Evolutionary conservation across 2,329 filamentous ascomycete species (phyloP), one percentile per base, ranked within the genome.

Genomic region (Rhynchosporium agropyri): DNA sequence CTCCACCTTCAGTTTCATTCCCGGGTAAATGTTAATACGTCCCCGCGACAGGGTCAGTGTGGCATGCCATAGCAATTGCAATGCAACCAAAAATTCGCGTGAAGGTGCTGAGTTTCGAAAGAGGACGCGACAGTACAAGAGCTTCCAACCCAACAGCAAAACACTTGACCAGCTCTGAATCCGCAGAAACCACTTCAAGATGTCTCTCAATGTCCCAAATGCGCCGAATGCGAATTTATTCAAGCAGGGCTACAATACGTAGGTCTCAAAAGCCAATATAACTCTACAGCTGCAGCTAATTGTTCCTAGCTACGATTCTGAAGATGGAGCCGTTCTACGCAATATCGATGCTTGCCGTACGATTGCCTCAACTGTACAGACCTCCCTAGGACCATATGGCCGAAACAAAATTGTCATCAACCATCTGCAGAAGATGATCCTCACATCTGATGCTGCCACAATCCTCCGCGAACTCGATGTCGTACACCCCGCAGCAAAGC

Each of bases 361-460:
- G 70, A 98, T 99, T 78, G 88, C 95, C 63, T 91, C 90, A 73
- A 99, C 95, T 58, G 95, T 99, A 56, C 92, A 97, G 82, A 98
- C 95, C 62, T 98, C 95, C 51, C 85, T 99, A 42, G 96, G 95
- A 58, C 95, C 95, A 65, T 97, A 97, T 79, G 95, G 95, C 74
- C 91, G 95, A 79, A 99, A 99, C 84, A 99, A 99, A 83, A 93
- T 99, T 76, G 92, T 99, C 81, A 98, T 99, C 84, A 99, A 99
- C 83, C 96, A 99, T 81, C 84, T 99, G 67, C 92, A 97, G 79
- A 99, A 99, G 84, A 97, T 99, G 95, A 96, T 97, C 73, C 84
- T 99, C 69, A 99, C 96, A 71, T 98, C 93, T 65, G 95, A 99
- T 76, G 95, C 95, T 69, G 95, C 95, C 69, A 98, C 95, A 49